Conservation (phyloP, 352 stramenopile genomes). For the Plasmopara viticola region DNA sequence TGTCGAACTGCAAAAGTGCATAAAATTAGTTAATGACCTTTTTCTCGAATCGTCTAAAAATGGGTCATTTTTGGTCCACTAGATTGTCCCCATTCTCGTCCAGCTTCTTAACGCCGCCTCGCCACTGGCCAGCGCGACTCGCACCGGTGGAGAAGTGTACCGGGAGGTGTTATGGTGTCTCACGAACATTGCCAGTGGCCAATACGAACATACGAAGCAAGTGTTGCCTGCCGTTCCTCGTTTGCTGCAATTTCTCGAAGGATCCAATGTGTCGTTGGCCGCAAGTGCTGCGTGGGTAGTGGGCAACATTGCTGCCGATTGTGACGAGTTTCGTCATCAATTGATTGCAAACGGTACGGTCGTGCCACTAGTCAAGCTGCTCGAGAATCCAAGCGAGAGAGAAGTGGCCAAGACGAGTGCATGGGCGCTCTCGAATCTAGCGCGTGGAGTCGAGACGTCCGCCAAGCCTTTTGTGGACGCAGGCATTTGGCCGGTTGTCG, state of each 20-base stretch:
- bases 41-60: too few relatives aligned
- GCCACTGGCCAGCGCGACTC: conserved; percentile 53
- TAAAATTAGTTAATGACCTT: not conserved
- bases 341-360: conserved; percentile 57
- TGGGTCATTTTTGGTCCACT: conserved; percentile 1
- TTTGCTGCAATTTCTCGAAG: conserved; percentile 66
- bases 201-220: conserved; percentile 79
- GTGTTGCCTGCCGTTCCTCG: conserved; percentile 69
- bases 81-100: conserved; percentile 73
- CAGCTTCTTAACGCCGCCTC: conserved; percentile 59
- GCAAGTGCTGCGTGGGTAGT: conserved; percentile 78
- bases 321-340: conserved; percentile 76
- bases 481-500: conserved; percentile 47
- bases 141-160: conserved; percentile 62
- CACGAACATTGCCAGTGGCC: conserved; percentile 75
- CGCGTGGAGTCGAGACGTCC: conserved; percentile 60
- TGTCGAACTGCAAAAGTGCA: conserved; percentile 1
- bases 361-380: conserved; percentile 7
- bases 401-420: conserved; percentile 36
- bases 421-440: conserved; percentile 17
- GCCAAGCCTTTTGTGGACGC: conserved; percentile 73
- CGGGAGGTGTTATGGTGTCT: conserved; percentile 79
- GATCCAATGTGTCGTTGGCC: conserved; percentile 45
- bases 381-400: conserved; percentile 5
- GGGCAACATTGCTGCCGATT: conserved; percentile 83